These are phyloP conservation scores for Cicer arietinum DNA, from an alignment of 306 rosid genomes.

Conservation along the genomic window DNA sequence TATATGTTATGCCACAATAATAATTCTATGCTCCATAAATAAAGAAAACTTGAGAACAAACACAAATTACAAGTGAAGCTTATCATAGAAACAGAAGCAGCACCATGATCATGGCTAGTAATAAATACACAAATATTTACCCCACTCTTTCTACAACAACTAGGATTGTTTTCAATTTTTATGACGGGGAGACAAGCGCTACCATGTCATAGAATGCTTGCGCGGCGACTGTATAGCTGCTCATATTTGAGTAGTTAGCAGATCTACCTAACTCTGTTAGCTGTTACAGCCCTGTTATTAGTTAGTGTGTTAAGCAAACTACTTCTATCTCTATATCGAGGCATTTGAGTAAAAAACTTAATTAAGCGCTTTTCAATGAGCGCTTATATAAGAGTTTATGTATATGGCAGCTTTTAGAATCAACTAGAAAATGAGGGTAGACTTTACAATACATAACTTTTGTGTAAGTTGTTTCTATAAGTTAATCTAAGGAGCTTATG, in stretches of 20 bases:
- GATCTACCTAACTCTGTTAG: neutral
- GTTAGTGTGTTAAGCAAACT: neutral
- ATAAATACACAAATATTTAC: slow-evolving; percentile 3
- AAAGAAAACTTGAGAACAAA: slow-evolving; percentile 14
- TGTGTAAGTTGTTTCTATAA: neutral
- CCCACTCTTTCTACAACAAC: slow-evolving; percentile 11
- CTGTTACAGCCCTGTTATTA: neutral
- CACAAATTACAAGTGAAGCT: slow-evolving; percentile 2
- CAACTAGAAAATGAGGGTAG: neutral
- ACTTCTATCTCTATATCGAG: neutral
- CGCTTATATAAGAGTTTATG: neutral
- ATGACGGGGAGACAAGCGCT: neutral
- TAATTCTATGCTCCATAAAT: slow-evolving; percentile 32
- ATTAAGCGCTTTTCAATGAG: neutral
- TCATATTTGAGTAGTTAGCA: neutral
- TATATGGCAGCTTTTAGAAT: neutral
- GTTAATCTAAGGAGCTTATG: neutral
- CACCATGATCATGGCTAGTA: slow-evolving; percentile 18
- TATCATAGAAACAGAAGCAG: slow-evolving; percentile 22
- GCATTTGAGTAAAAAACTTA: neutral
- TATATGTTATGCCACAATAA: slow-evolving; percentile 26
- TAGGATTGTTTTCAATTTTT: slow-evolving; percentile 4
- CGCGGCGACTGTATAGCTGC: neutral
- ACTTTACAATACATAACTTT: neutral
- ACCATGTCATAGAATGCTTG: neutral